Conservation (phyloP, 306 rosid genomes). For the Fragaria ananassa region DNA sequence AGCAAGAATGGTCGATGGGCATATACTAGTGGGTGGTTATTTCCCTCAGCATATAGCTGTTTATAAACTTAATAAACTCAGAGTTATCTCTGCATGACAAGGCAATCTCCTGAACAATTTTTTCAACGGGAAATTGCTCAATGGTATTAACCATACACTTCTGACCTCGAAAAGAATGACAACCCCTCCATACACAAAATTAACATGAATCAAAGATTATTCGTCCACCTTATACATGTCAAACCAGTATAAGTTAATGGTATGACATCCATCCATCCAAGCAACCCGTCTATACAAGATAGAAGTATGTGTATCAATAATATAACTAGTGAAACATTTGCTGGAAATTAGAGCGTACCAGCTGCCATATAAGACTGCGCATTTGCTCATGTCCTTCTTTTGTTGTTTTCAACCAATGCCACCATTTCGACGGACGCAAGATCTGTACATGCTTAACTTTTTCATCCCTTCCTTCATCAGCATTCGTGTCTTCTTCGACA, state of each 20-base stretch:
- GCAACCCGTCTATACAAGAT: not conserved
- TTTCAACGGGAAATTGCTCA: not conserved
- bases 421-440: conserved; percentile 85
- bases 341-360: conserved; percentile 46
- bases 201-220: not conserved
- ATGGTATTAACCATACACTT: not conserved
- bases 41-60: not conserved
- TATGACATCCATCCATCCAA: not conserved
- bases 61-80: not conserved
- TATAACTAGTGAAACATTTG: not conserved
- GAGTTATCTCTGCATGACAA: not conserved
- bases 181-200: not conserved
- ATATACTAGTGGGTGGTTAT: not conserved
- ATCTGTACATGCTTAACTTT: conserved; percentile 55
- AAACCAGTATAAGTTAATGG: not conserved
- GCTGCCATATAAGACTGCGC: conserved; percentile 82
- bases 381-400: conserved; percentile 84
- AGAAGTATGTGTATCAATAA: conserved; percentile 3
- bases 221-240: not conserved
- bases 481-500: conserved; percentile 46
- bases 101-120: not conserved
- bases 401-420: conserved; percentile 96
- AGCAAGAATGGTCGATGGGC: not conserved
- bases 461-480: conserved; percentile 48
- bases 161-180: not conserved